Percentiles rank a stretch among this genome's conserved stretches.
Evolutionary conservation across 108 stramenopile species (phyloP).

Genomic region (Pelagomonas calceolata): DNA sequence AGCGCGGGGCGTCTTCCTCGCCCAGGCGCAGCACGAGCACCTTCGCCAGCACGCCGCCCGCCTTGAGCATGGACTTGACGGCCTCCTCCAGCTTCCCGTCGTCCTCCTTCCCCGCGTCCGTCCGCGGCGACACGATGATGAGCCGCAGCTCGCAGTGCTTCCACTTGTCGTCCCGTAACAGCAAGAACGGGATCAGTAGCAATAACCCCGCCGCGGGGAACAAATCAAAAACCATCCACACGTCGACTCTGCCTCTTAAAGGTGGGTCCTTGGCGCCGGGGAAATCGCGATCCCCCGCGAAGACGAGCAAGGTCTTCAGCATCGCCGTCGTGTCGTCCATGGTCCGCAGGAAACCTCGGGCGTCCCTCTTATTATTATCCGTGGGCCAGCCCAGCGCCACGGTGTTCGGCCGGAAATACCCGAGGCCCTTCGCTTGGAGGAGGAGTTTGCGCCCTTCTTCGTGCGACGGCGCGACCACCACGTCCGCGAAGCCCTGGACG

Average conservation of each 20-base stretch:
- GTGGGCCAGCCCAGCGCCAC: slow-evolving; percentile 32
- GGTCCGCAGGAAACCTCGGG: slow-evolving; percentile 9
- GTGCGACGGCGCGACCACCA: background rate
- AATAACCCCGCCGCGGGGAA: slow-evolving; percentile 28
- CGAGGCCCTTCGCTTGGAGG: slow-evolving; percentile 32
- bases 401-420: slow-evolving; percentile 32
- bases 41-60: no score
- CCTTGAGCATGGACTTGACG: no score
- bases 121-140: slow-evolving; percentile 7
- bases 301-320: slow-evolving; percentile 22
- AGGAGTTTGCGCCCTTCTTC: background rate
- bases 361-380: slow-evolving; percentile 12
- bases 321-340: slow-evolving; percentile 18
- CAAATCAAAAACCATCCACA: slow-evolving; percentile 30
- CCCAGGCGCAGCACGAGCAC: no score
- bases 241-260: slow-evolving; percentile 21
- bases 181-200: slow-evolving; percentile 39
- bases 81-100: no score
- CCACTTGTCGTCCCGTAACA: slow-evolving; percentile 29
- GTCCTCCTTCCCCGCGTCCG: no score
- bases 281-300: background rate
- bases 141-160: slow-evolving; percentile 11
- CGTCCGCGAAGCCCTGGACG: slow-evolving; percentile 13
- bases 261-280: background rate
- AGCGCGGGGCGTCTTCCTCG: no score